Evolutionary conservation across 75 land plant genomes (phyloP).

Genomic region (Sequoiadendron giganteum): DNA sequence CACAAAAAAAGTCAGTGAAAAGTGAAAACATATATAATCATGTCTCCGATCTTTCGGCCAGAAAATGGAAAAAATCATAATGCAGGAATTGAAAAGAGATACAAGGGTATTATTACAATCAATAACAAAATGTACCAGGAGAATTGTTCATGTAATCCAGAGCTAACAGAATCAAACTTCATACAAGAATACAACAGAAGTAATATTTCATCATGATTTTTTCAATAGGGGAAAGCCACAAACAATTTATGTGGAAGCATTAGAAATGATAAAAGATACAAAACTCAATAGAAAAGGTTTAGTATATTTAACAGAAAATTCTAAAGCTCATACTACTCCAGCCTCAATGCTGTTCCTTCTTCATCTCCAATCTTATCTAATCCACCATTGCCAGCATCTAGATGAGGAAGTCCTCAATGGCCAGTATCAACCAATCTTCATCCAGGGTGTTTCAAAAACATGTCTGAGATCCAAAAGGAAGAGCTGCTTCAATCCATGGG

Average conservation of each 20-base stretch:
- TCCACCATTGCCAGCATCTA: too few species aligned
- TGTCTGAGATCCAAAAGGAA: too few species aligned
- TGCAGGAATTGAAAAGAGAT: neutral
- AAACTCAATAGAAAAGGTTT: too few species aligned
- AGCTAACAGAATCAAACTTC: neutral
- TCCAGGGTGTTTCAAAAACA: too few species aligned
- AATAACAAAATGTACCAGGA: neutral
- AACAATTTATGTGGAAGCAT: neutral
- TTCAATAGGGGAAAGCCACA: neutral
- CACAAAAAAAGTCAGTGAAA: neutral
- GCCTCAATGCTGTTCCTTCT: too few species aligned
- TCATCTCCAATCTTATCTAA: too few species aligned
- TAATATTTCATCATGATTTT: neutral
- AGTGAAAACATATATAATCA: neutral
- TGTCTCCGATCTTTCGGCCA: neutral
- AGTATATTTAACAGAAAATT: too few species aligned
- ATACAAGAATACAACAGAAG: neutral
- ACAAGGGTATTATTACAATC: neutral
- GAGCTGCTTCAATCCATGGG: too few species aligned
- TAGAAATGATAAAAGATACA: neutral
- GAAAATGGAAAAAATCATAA: neutral
- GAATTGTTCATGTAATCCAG: neutral
- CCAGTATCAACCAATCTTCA: too few species aligned
- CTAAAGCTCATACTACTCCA: too few species aligned
- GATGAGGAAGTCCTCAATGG: too few species aligned